Evolutionary conservation across 352 stramenopile genomes (phyloP), one percentile per base, ranked within the genome.

Genomic region (Globisporangium yorkense): DNA sequence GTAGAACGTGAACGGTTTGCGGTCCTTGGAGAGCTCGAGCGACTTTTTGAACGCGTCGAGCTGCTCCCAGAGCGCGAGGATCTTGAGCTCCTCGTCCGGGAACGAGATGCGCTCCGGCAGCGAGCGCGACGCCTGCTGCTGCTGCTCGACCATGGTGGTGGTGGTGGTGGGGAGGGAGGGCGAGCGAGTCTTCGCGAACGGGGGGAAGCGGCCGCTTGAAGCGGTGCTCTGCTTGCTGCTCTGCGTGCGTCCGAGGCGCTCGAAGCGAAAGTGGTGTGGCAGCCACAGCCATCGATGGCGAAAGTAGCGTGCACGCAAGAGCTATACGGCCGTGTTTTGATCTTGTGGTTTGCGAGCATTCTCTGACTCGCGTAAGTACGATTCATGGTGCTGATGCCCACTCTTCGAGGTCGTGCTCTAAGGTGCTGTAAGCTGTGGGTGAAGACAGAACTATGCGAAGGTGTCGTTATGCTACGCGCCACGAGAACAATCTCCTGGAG

Each of bases 1-100:
- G 79, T 99, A 99, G 68, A 99, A 99, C 5, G 97, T 99, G 77
- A 97, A 99, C 24, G 95, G 90, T n/a, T 92, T 94, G 53, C 88
- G 74, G 44, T 88, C 89, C 62, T 98, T 89, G n/a, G 87, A 97
- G 21, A 98, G 67, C 59, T 92, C 76, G 43, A 97, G 73, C 63
- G 89, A 97, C 65, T 87, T 97, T 48, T 96, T 68, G 74, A 97
- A 97, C 24, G 91, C 92, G 60, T 95, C 70, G 2, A 96, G 72
- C 49, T 96, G 67, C 45, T 96, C 80, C 91, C 82, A 94, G 37
- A 88, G 75, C 65, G 68, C 56, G 47, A 94, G 63, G 45, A 78
- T 92, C 61, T 88, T 87, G 40, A 87, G 20, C 68, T 94, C 84
- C 60, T 94, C 79, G 7, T 90, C 84, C 8, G 84, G 84, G 68